phyloP scores from a whole-genome alignment of 1,139 yeast species.

The Candida sp. region DNA sequence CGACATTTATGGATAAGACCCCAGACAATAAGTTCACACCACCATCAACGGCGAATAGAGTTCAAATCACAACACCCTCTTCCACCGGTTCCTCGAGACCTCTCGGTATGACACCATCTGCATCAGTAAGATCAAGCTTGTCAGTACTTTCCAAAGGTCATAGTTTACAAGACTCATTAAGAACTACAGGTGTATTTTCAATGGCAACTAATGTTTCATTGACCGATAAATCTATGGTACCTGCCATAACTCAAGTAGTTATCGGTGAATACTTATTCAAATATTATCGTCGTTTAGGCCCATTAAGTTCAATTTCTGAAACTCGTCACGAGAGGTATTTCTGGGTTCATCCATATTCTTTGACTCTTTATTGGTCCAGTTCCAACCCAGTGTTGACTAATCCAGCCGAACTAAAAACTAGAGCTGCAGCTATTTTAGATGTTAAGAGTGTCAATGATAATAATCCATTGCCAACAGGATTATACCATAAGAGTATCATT shows the following conservation, averaged over 20 bases:
- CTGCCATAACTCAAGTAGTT: constrained; percentile 74
- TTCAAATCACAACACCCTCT: background rate
- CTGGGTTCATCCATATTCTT: constrained; percentile 95
- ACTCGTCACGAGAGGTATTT: constrained; percentile 88
- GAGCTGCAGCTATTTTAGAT: constrained; percentile 77
- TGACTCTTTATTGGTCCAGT: constrained; percentile 88
- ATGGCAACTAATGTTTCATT: constrained; percentile 70
- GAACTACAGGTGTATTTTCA: constrained; percentile 40
- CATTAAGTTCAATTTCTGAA: constrained; percentile 71
- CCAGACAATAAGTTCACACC: constrained; percentile 15
- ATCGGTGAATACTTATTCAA: constrained; percentile 91
- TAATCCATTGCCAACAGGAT: constrained; percentile 88
- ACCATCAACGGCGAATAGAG: constrained; percentile 8
- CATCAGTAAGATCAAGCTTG: constrained; percentile 29
- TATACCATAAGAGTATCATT: constrained; percentile 80
- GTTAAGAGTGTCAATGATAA: constrained; percentile 82
- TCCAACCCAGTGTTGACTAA: constrained; percentile 76
- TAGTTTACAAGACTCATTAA: constrained; percentile 28
- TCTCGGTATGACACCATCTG: constrained; percentile 10
- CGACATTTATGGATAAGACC: constrained; percentile 5
- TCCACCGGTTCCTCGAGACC: constrained; percentile 1
- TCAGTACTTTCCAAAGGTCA: constrained; percentile 27
- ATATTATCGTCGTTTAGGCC: constrained; percentile 77
- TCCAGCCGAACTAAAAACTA: constrained; percentile 62
- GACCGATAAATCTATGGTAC: constrained; percentile 73